Percentiles rank a stretch among this genome's conserved stretches.
Conservation (phyloP, 208 protist species). For the Naegleria lovaniensis region DNA sequence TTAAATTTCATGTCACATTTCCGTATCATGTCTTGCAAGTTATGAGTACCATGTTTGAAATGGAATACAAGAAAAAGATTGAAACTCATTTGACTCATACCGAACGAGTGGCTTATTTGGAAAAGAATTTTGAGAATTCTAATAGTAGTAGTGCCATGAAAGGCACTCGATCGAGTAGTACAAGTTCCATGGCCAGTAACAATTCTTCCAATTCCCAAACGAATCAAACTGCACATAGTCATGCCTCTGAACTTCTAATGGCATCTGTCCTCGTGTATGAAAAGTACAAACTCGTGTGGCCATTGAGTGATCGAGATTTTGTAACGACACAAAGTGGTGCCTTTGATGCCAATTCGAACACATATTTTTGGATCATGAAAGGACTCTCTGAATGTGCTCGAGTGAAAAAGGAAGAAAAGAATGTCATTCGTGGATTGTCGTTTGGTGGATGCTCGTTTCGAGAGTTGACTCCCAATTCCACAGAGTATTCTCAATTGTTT, state of each 20-base stretch:
- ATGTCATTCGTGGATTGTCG: neutral
- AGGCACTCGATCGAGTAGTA: neutral
- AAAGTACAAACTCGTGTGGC: neutral
- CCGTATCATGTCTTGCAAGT: neutral
- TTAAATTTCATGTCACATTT: neutral
- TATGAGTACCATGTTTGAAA: neutral
- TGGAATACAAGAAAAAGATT: neutral
- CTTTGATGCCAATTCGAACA: neutral
- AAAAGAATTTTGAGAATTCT: neutral
- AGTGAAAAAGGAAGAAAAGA: neutral
- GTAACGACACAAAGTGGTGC: neutral
- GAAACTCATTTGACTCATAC: neutral
- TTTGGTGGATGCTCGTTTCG: neutral
- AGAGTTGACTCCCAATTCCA: neutral
- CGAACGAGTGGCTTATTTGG: neutral
- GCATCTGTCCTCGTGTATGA: neutral
- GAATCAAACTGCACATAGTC: too few species aligned
- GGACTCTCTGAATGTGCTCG: neutral
- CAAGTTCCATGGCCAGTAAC: too few species aligned
- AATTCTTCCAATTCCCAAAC: too few species aligned
- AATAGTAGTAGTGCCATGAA: too few species aligned
- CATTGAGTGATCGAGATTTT: neutral
- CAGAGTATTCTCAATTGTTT: neutral
- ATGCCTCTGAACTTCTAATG: neutral
- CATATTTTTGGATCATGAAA: neutral